Evolutionary conservation across 2,329 filamentous ascomycete species (phyloP), one percentile per base, ranked within the genome.

Genomic region (Colletotrichum zoysiae): DNA sequence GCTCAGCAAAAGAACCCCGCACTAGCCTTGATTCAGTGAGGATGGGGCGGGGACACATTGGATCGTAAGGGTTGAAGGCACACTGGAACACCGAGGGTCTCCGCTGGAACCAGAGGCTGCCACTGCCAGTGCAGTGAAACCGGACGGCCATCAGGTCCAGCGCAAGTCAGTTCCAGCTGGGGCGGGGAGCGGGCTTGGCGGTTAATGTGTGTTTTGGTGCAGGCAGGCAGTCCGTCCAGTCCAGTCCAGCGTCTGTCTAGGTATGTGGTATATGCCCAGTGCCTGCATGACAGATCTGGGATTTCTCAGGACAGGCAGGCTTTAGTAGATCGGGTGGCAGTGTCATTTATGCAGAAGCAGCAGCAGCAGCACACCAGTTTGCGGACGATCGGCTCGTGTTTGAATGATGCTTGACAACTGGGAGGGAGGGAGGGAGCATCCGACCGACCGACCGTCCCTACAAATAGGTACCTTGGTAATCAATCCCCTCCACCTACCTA

Each of bases 11-110:
- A 48, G 65, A 72, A 72, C 70, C 70, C 70, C 70, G 70, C 70
- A 72, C 70, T 72, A 72, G 70, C 70, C 69, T 65, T 72, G 70
- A 70, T 70, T 72, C 70, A 70, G 70, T 60, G 51, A 63, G 42
- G 50, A 44, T 38, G 38, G n/a, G 26, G 33, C 40, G 26, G 51
- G 50, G 23, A 30, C 59, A 48, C 11, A 18, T 11, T 40, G 55
- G 55, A 23, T 57, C 46, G 51, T 18, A 40, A 56, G 40, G 30
- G 40, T 26, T 30, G 18, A 35, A 12, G 33, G 44, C 33, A 35
- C 14, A 26, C 46, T 53, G 46, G 46, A 62, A 51, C 48, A 40
- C 33, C n/a, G 35, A 50, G 48, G 46, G 59, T 18, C 59, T 56
- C 65, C 65, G 58, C 59, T 60, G 55, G 26, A 60, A 40, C 59